These are phyloP conservation scores for Tolypocladium amazonense DNA, from an alignment of 2,329 filamentous ascomycete genomes.

Conservation along the genomic window DNA sequence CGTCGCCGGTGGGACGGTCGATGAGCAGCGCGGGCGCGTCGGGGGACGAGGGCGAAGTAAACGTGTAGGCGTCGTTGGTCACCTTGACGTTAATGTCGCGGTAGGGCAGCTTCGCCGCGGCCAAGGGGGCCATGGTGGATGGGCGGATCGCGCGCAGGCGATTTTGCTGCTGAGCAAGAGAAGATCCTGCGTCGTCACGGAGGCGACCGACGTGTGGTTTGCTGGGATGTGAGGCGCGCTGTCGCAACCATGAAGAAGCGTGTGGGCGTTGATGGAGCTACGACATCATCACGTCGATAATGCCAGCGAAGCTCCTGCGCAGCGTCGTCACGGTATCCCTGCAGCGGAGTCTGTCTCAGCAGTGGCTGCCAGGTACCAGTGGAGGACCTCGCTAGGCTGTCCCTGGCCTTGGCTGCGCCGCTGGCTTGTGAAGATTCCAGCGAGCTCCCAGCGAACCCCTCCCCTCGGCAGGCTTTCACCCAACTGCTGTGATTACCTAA, in stretches of 20 bases:
- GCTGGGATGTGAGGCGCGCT: not conserved
- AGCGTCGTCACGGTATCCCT: not conserved
- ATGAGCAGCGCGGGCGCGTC: slow-evolving; percentile 79
- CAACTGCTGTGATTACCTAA: not conserved
- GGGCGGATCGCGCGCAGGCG: not conserved
- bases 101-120: slow-evolving; percentile 51
- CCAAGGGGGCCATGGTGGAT: slow-evolving; percentile 24
- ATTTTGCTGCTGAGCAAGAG: not conserved
- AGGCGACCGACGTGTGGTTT: not conserved
- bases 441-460: too few relatives aligned
- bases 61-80: slow-evolving; percentile 85
- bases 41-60: slow-evolving; percentile 89
- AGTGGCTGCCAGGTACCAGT: not conserved
- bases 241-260: not conserved
- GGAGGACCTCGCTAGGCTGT: not conserved
- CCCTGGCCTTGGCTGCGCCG: not conserved
- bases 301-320: slow-evolving; percentile 3
- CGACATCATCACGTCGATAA: not conserved
- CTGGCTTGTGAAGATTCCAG: too few relatives aligned
- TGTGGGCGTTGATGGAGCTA: not conserved
- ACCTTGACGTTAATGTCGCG: slow-evolving; percentile 96
- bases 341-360: not conserved
- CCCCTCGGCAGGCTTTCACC: not conserved
- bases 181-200: not conserved
- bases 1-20: slow-evolving; percentile 84